These are phyloP conservation scores for Arthrobotrys megalospora DNA, from an alignment of 2,329 filamentous ascomycete species.

Conservation along the genomic window DNA sequence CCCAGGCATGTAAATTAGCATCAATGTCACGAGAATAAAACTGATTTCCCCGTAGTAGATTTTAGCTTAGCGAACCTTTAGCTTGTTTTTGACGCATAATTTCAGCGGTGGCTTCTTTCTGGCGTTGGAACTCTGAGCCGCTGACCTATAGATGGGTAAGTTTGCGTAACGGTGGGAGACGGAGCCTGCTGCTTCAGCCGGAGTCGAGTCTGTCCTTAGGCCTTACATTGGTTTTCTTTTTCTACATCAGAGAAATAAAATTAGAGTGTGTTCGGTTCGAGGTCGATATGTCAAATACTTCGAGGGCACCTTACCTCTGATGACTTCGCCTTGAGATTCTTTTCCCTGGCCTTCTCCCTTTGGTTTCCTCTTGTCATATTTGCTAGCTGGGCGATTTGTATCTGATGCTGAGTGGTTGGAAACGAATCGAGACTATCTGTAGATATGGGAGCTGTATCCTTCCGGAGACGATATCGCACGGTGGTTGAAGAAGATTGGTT, in stretches of 20 bases:
- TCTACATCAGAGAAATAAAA: conserved; percentile 7
- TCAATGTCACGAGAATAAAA: background rate
- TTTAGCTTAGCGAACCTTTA: conserved; percentile 32
- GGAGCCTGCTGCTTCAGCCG: background rate
- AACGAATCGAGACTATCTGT: background rate
- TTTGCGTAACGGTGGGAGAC: background rate
- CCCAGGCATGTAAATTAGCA: conserved; percentile 11
- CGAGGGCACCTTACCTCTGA: conserved; percentile 71
- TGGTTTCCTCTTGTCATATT: conserved; percentile 95
- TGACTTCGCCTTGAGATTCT: conserved; percentile 81
- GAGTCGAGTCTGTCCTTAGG: background rate
- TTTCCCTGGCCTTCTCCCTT: conserved; percentile 91
- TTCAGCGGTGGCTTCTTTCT: conserved; percentile 80
- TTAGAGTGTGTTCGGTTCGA: background rate
- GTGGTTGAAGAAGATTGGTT: background rate
- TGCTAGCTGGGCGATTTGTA: background rate
- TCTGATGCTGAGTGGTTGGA: no score
- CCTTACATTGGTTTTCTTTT: conserved; percentile 51
- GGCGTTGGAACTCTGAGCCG: conserved; percentile 81
- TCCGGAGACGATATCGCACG: background rate
- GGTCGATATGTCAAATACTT: conserved; percentile 13
- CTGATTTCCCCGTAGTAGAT: background rate
- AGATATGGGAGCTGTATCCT: background rate
- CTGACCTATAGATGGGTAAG: conserved; percentile 69
- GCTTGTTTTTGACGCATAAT: conserved; percentile 79